A percentile compares a stretch with the other conserved stretches of the same genome.
Evolutionary conservation across 1,284 basidiomycete genomes (phyloP).

Genomic region (Cutaneotrichosporon sp.): DNA sequence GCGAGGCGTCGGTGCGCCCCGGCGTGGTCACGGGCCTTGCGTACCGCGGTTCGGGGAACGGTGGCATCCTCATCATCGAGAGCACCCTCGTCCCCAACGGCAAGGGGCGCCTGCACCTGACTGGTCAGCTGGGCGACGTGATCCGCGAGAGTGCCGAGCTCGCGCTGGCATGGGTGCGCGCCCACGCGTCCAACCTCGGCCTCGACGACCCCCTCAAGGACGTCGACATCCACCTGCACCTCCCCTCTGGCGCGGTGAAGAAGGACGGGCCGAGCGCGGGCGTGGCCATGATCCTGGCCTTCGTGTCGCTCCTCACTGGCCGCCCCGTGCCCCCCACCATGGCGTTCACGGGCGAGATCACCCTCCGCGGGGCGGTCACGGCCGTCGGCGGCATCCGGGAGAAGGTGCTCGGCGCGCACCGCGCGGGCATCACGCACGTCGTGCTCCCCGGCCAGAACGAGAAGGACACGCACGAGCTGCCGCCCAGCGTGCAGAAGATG

Average conservation of each 20-base stretch:
- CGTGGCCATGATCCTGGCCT: slow-evolving; percentile 83
- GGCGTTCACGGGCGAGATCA: slow-evolving; percentile 93
- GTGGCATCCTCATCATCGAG: slow-evolving; percentile 68
- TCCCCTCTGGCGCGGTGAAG: slow-evolving; percentile 91
- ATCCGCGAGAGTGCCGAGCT: slow-evolving; percentile 96
- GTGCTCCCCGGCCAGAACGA: slow-evolving; percentile 79
- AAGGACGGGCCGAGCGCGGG: slow-evolving; percentile 97
- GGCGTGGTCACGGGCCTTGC: slow-evolving; percentile 49
- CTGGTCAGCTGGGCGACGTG: slow-evolving; percentile 96
- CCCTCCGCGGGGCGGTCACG: slow-evolving; percentile 83
- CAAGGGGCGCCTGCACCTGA: slow-evolving; percentile 53
- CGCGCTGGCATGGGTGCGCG: slow-evolving; percentile 87
- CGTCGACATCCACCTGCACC: slow-evolving; percentile 78
- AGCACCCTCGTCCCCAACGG: slow-evolving; percentile 42
- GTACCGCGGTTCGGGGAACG: slow-evolving; percentile 70
- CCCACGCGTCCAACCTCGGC: slow-evolving; percentile 78
- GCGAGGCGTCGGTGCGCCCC: slow-evolving; percentile 33
- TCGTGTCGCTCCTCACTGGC: slow-evolving; percentile 82
- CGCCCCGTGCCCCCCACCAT: slow-evolving; percentile 76
- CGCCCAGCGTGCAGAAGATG: slow-evolving; percentile 84
- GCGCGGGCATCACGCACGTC: slow-evolving; percentile 78
- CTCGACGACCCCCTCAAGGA: slow-evolving; percentile 49
- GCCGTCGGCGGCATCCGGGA: slow-evolving; percentile 92
- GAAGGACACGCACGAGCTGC: slow-evolving; percentile 88
- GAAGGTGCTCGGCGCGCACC: slow-evolving; percentile 89